Evolutionary conservation across 768 basidiomycete species (phyloP).

Genomic region (Tricholoma terreum): DNA sequence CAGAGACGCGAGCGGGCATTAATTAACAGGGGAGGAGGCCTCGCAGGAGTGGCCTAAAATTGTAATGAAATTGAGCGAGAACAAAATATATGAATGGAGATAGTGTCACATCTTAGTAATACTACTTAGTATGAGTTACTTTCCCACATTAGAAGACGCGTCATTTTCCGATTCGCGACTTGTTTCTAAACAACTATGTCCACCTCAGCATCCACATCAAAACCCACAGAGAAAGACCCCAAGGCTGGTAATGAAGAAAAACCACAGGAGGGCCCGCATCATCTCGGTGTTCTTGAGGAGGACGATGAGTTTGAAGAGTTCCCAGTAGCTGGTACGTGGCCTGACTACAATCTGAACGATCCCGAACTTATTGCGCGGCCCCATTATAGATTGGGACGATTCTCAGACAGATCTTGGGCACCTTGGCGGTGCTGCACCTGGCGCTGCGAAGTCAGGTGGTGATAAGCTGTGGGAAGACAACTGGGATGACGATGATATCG

Average conservation of each 20-base stretch:
- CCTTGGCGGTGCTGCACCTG: constrained; percentile 68
- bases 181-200: constrained; percentile 28
- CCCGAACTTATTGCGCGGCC: not conserved
- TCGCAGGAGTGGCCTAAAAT: too few species aligned
- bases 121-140: too few species aligned
- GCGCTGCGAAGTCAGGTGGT: constrained; percentile 73
- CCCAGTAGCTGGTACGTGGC: constrained; percentile 66
- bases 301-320: constrained; percentile 99
- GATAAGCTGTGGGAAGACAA: constrained; percentile 99
- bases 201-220: constrained; percentile 46
- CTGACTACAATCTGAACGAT: not conserved
- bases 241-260: constrained; percentile 41
- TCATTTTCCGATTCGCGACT: constrained; percentile 9
- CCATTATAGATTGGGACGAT: constrained; percentile 78
- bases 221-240: constrained; percentile 35
- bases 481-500: constrained; percentile 99
- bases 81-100: too few species aligned
- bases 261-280: constrained; percentile 47
- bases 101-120: too few species aligned
- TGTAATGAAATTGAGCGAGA: too few species aligned
- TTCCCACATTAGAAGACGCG: constrained; percentile 21
- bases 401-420: constrained; percentile 80
- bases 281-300: constrained; percentile 90
- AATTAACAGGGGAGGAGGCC: too few species aligned
- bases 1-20: too few species aligned